Evolutionary conservation across 1,284 basidiomycete genomes (phyloP).

Genomic region (Rhodofomes roseus): DNA sequence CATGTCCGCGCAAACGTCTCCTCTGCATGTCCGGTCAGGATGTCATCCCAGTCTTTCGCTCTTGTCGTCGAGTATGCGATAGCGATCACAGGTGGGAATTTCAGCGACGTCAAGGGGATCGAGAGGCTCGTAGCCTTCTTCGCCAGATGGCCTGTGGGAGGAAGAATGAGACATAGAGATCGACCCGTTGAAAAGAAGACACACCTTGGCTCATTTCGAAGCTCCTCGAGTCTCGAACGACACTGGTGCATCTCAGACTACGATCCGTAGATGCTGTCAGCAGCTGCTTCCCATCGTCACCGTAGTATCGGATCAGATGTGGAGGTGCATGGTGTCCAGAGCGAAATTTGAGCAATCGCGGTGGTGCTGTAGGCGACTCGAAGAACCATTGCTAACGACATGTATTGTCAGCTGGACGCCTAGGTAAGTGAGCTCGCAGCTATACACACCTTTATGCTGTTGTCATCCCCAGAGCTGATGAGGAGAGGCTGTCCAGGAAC

Average conservation of each 20-base stretch:
- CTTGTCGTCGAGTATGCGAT: constrained; percentile 80
- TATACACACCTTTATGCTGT: constrained; percentile 78
- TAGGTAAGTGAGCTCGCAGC: constrained; percentile 1
- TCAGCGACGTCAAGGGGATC: constrained; percentile 76
- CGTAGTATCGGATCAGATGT: constrained; percentile 92
- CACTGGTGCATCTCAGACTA: constrained; percentile 84
- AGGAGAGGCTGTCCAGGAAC: constrained; percentile 87
- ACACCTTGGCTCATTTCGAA: constrained; percentile 93
- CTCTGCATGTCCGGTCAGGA: constrained; percentile 85
- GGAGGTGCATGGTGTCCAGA: constrained; percentile 93
- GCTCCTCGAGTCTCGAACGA: constrained; percentile 90
- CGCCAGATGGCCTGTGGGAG: constrained; percentile 63
- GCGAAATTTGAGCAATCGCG: constrained; percentile 87
- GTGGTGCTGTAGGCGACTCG: constrained; percentile 84
- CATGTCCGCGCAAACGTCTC: constrained; percentile 82
- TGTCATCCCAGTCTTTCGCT: constrained; percentile 97
- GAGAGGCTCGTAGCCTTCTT: constrained; percentile 84
- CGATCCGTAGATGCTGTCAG: constrained; percentile 87
- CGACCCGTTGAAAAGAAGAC: background rate
- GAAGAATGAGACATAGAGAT: background rate
- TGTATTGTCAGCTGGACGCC: background rate
- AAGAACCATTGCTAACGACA: constrained; percentile 90
- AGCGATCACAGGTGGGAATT: constrained; percentile 75
- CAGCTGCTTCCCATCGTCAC: constrained; percentile 93
- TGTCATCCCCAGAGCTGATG: constrained; percentile 87